Conservation (phyloP, 805 yeast species). For the Candida verbasci region DNA sequence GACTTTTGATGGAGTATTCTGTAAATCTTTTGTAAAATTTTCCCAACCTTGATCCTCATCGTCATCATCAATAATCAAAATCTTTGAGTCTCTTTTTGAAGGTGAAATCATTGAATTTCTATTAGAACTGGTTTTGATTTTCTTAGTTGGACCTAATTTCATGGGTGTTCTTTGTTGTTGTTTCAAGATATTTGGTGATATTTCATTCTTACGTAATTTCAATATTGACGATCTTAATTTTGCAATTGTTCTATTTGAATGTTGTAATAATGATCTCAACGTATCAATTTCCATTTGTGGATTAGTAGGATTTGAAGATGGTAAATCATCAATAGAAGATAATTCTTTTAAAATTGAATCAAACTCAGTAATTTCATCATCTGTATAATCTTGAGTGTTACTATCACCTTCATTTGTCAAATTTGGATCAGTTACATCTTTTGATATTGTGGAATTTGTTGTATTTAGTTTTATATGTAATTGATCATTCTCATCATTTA, state of each 20-base stretch:
- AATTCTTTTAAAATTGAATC: conserved; percentile 30
- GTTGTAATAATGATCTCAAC: conserved; percentile 56
- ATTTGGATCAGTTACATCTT: neutral
- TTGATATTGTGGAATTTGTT: neutral
- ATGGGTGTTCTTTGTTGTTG: conserved; percentile 11
- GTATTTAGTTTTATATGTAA: conserved; percentile 36
- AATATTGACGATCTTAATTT: conserved; percentile 50
- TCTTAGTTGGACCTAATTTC: conserved; percentile 6
- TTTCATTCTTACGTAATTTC: conserved; percentile 38
- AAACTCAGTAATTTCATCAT: conserved; percentile 31
- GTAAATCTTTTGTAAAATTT: conserved; percentile 27
- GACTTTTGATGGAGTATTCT: conserved; percentile 10
- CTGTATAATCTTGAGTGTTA: conserved; percentile 11
- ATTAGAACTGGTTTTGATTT: conserved; percentile 13
- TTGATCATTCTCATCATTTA: conserved; percentile 67
- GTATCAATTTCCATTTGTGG: conserved; percentile 61
- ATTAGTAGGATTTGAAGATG: conserved; percentile 33
- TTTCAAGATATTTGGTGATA: conserved; percentile 1
- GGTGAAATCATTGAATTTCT: conserved; percentile 29
- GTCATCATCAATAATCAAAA: conserved; percentile 24
- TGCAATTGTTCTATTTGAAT: conserved; percentile 60
- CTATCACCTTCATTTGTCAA: neutral
- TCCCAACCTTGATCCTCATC: conserved; percentile 31
- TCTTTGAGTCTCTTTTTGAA: conserved; percentile 31
- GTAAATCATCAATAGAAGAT: conserved; percentile 18